These are phyloP conservation scores for Nitzschia palea DNA, from an alignment of 108 stramenopile genomes.

Conservation along the genomic window DNA sequence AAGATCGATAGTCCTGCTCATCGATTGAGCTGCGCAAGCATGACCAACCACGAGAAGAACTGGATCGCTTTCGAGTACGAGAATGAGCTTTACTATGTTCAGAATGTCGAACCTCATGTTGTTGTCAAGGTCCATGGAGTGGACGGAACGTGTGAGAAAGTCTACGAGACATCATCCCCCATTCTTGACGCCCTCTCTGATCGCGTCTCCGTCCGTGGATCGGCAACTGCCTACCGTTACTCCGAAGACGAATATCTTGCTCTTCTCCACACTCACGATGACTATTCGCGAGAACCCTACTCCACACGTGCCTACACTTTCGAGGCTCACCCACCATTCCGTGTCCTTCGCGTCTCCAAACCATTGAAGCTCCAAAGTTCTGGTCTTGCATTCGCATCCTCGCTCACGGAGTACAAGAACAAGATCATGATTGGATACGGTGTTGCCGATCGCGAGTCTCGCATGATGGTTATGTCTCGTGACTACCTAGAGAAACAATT, in stretches of 20 bases:
- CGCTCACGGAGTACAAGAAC: background rate
- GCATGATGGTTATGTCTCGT: conserved; percentile 20
- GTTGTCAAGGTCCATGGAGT: conserved; percentile 13
- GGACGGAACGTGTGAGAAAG: conserved; percentile 9
- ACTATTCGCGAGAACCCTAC: conserved; percentile 10
- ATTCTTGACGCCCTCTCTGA: conserved; percentile 3
- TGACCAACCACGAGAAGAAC: conserved; percentile 15
- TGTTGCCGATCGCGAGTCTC: conserved; percentile 14
- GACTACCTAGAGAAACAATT: conserved; percentile 15
- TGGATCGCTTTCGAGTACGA: conserved; percentile 21
- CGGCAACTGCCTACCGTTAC: conserved; percentile 5
- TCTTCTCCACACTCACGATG: conserved; percentile 9
- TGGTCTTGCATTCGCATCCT: conserved; percentile 13
- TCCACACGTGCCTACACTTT: conserved; percentile 14
- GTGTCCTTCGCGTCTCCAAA: conserved; percentile 12
- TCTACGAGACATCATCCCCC: conserved; percentile 9
- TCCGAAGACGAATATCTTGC: conserved; percentile 16
- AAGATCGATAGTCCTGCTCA: conserved; percentile 9
- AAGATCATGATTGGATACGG: conserved; percentile 13
- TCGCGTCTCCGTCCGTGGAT: conserved; percentile 15
- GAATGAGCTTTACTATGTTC: conserved; percentile 16
- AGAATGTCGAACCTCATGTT: conserved; percentile 9
- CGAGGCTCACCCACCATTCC: conserved; percentile 14
- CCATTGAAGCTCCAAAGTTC: conserved; percentile 13
- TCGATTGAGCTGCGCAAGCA: conserved; percentile 10